These are phyloP conservation scores for Dictyostelium firmibasis DNA, from an alignment of 78 protist species.

Conservation along the genomic window DNA sequence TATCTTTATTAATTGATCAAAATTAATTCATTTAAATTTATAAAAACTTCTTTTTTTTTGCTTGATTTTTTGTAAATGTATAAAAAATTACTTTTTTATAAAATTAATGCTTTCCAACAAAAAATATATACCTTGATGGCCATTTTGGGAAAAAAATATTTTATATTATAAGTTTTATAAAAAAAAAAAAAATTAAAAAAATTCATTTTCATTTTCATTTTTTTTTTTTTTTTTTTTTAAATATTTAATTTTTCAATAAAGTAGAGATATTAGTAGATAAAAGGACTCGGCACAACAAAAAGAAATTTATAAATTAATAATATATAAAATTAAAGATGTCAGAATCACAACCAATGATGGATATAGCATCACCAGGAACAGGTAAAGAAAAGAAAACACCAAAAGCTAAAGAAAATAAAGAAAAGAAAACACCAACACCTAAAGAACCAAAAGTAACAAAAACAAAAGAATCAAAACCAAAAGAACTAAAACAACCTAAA, in stretches of 20 bases:
- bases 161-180: too few relatives aligned
- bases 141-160: too few relatives aligned
- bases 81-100: too few relatives aligned
- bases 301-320: background rate
- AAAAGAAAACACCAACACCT: background rate
- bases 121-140: too few relatives aligned
- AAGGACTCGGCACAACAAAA: too few relatives aligned
- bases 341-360: constrained; percentile 10
- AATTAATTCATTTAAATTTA: too few relatives aligned
- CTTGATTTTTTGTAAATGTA: too few relatives aligned
- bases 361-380: background rate
- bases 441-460: background rate
- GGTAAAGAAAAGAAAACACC: constrained; percentile 21
- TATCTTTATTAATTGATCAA: too few relatives aligned
- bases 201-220: background rate
- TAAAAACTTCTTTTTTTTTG: too few relatives aligned
- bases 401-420: constrained; percentile 5
- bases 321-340: background rate
- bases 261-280: too few relatives aligned
- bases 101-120: too few relatives aligned
- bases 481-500: background rate
- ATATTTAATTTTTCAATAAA: background rate
- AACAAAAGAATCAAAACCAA: constrained; percentile 13
- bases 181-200: too few relatives aligned
- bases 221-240: background rate